phyloP scores from a whole-genome alignment of 495 filamentous ascomycete genomes.

The Opeltia flavorubescens region DNA sequence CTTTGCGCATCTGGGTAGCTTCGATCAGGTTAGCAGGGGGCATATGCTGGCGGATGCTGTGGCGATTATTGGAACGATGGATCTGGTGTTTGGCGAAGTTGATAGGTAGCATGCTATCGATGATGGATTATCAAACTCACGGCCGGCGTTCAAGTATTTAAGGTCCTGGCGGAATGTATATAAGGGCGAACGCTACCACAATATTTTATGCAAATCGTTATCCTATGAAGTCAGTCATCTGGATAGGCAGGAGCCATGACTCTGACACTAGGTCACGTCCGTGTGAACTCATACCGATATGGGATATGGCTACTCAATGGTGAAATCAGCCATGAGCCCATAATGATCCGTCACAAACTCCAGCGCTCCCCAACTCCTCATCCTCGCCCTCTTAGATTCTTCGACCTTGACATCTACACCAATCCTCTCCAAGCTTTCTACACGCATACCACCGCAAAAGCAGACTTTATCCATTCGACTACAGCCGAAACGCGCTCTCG shows the following conservation, averaged over 20 bases:
- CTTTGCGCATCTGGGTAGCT: constrained; percentile 88
- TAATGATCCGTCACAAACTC: constrained; percentile 38
- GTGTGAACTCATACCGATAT: too few relatives aligned
- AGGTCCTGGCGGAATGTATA: too few relatives aligned
- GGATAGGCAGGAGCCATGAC: too few relatives aligned
- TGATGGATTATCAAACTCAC: not conserved
- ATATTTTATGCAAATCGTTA: too few relatives aligned
- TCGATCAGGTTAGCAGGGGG: constrained; percentile 82
- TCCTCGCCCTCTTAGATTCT: constrained; percentile 11
- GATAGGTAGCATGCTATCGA: constrained; percentile 34
- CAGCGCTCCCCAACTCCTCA: constrained; percentile 19
- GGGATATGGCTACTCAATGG: too few relatives aligned
- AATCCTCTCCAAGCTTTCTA: constrained; percentile 26
- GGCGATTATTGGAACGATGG: constrained; percentile 88
- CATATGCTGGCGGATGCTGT: constrained; percentile 95
- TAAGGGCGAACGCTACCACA: too few relatives aligned
- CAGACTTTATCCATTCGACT: constrained; percentile 40
- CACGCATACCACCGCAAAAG: constrained; percentile 20
- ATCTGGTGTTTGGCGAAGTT: constrained; percentile 66
- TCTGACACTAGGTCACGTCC: too few relatives aligned
- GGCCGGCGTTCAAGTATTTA: not conserved
- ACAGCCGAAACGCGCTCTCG: constrained; percentile 26
- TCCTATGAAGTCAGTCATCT: too few relatives aligned
- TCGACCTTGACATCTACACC: constrained; percentile 24
- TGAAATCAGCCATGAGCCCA: constrained; percentile 28